A percentile compares a stretch with the other conserved stretches of the same genome.
Evolutionary conservation across 1,284 basidiomycete genomes (phyloP).

Genomic region (Austroboletus sp.): DNA sequence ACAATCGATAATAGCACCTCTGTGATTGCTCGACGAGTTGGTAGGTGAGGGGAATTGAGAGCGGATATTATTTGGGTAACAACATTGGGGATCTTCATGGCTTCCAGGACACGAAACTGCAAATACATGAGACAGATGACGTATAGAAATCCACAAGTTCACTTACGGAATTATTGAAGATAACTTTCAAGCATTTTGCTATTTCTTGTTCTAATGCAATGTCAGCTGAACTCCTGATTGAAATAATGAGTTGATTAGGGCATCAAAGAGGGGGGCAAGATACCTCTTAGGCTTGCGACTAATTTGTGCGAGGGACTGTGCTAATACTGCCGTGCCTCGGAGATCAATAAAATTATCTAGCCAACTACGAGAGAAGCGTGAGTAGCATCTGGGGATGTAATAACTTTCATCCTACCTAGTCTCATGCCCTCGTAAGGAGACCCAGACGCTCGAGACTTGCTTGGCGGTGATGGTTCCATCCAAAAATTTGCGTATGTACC

Average conservation of each 20-base stretch:
- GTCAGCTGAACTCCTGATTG: constrained; percentile 58
- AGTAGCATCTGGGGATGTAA: constrained; percentile 8
- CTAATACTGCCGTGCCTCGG: constrained; percentile 81
- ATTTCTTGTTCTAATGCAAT: constrained; percentile 80
- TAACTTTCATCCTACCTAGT: constrained; percentile 48
- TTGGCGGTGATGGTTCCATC: constrained; percentile 79
- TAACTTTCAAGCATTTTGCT: constrained; percentile 80
- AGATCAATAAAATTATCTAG: constrained; percentile 71
- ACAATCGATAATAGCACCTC: constrained; percentile 69
- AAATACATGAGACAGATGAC: constrained; percentile 7
- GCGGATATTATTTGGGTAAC: constrained; percentile 80
- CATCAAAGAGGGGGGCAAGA: constrained; percentile 8
- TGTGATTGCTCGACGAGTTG: constrained; percentile 73
- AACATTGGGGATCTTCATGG: constrained; percentile 70
- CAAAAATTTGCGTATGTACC: constrained; percentile 86
- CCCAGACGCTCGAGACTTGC: constrained; percentile 70
- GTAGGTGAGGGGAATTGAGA: constrained; percentile 77
- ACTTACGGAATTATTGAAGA: constrained; percentile 71
- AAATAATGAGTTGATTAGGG: constrained; percentile 3
- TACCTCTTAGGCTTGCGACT: constrained; percentile 66
- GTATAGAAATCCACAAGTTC: constrained; percentile 6
- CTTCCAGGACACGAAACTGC: constrained; percentile 72
- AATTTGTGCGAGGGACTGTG: constrained; percentile 71
- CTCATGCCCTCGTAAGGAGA: constrained; percentile 78
- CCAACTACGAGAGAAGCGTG: constrained; percentile 52